A percentile compares a stretch with the other conserved stretches of the same genome.
Conservation (phyloP, 1,139 yeast genomes). For the Sugiyamaella grinbergsii region DNA sequence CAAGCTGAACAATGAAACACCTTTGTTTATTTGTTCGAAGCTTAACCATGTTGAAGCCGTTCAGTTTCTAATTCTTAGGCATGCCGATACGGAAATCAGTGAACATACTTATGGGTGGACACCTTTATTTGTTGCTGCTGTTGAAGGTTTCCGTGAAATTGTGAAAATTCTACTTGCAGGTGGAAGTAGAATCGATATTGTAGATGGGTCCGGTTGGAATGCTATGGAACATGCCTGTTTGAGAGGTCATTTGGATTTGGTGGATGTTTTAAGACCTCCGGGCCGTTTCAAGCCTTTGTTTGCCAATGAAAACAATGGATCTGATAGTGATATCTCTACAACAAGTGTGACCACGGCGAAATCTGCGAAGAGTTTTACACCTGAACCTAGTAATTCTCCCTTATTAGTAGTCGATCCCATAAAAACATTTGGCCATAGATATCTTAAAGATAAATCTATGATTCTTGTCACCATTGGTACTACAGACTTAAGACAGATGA, state of each 20-base stretch:
- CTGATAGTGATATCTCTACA: slow-evolving; percentile 14
- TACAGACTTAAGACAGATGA: slow-evolving; percentile 66
- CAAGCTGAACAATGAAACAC: slow-evolving; percentile 62
- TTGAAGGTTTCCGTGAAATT: slow-evolving; percentile 71
- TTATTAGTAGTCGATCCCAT: slow-evolving; percentile 34
- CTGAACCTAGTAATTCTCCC: slow-evolving; percentile 2
- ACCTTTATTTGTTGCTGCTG: slow-evolving; percentile 87
- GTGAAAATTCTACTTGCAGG: slow-evolving; percentile 56
- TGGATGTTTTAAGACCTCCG: slow-evolving; percentile 59
- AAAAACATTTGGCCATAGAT: slow-evolving; percentile 86
- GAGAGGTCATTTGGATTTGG: slow-evolving; percentile 79
- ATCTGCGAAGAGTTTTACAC: slow-evolving; percentile 19
- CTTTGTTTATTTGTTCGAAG: slow-evolving; percentile 77
- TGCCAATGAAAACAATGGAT: slow-evolving; percentile 3
- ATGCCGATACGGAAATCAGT: slow-evolving; percentile 74
- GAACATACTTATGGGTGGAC: slow-evolving; percentile 93
- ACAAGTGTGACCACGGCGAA: slow-evolving; percentile 17
- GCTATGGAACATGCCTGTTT: slow-evolving; percentile 95
- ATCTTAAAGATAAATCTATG: slow-evolving; percentile 63
- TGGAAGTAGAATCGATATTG: slow-evolving; percentile 52
- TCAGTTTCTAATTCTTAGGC: slow-evolving; percentile 53
- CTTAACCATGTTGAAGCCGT: slow-evolving; percentile 59
- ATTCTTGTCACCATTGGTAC: slow-evolving; percentile 83
- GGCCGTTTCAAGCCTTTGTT: slow-evolving; percentile 13
- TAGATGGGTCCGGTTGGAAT: slow-evolving; percentile 92